Conservation (phyloP, 2,329 filamentous ascomycete species). For the Fusarium abutilonis region DNA sequence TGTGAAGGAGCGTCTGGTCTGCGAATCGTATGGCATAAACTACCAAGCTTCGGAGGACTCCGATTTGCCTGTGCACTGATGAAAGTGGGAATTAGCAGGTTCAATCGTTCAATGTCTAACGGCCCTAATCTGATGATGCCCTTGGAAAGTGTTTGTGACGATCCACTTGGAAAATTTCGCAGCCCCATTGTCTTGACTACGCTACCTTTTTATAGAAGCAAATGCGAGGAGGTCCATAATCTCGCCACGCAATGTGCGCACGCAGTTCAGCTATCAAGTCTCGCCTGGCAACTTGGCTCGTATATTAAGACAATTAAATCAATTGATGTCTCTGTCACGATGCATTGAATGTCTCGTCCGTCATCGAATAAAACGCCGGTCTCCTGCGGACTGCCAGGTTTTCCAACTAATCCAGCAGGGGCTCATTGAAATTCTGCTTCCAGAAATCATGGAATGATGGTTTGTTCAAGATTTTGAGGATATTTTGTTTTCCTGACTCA, state of each 20-base stretch:
- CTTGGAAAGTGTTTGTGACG: no score
- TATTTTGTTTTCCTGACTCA: constrained; percentile 3
- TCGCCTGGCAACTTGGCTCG: no score
- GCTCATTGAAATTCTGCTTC: background rate
- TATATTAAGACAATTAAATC: no score
- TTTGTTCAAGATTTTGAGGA: background rate
- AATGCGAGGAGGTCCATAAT: background rate
- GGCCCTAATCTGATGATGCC: no score
- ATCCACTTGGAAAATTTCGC: background rate
- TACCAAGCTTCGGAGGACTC: background rate
- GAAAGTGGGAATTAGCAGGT: background rate
- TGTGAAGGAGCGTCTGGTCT: no score
- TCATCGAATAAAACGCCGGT: no score
- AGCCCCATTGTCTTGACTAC: background rate
- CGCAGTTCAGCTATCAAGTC: background rate
- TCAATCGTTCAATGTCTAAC: background rate
- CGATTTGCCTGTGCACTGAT: background rate
- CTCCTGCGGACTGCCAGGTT: background rate
- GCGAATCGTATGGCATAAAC: background rate
- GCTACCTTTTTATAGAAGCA: background rate
- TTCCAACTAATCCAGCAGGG: background rate
- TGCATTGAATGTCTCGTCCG: no score
- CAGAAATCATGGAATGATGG: background rate
- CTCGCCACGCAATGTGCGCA: background rate
- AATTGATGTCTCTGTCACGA: no score